phyloP scores from a whole-genome alignment of 2,329 filamentous ascomycete genomes.

The Chrysoporthe cubensis region DNA sequence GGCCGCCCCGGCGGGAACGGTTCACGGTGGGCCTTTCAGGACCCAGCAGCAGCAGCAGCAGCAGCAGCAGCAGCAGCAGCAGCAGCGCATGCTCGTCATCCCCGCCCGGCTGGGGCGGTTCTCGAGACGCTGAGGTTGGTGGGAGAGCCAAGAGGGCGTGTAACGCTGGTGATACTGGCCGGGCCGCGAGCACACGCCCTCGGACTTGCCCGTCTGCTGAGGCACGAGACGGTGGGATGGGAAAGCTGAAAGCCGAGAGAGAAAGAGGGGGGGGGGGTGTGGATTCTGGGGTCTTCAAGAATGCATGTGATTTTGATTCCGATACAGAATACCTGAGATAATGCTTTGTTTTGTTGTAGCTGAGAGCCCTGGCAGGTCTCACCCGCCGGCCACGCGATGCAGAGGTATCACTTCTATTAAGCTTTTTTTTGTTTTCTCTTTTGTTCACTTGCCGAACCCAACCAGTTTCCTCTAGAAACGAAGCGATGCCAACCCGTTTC shows the following conservation, averaged over 20 bases:
- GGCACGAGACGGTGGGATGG: too few species aligned
- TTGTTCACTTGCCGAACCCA: neutral
- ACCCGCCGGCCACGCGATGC: neutral
- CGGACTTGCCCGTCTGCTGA: neutral
- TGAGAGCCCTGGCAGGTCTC: neutral
- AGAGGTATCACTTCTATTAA: slow-evolving; percentile 15
- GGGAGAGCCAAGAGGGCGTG: neutral
- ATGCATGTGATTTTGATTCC: neutral
- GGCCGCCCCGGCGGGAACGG: neutral
- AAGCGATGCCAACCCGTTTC: slow-evolving; percentile 1
- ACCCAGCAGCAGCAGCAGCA: too few species aligned
- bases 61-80: too few species aligned
- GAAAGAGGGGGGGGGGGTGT: too few species aligned
- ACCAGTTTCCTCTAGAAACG: slow-evolving; percentile 7
- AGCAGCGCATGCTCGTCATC: too few species aligned
- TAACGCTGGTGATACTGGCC: neutral
- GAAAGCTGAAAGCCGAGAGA: too few species aligned
- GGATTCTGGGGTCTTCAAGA: neutral
- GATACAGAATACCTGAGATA: neutral
- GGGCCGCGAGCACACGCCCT: neutral
- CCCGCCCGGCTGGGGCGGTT: neutral
- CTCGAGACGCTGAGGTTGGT: neutral
- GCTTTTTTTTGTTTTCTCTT: neutral
- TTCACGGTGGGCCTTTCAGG: neutral
- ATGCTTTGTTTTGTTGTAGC: neutral